Conservation (phyloP, 208 protist genomes). For the Crithidia sp. region DNA sequence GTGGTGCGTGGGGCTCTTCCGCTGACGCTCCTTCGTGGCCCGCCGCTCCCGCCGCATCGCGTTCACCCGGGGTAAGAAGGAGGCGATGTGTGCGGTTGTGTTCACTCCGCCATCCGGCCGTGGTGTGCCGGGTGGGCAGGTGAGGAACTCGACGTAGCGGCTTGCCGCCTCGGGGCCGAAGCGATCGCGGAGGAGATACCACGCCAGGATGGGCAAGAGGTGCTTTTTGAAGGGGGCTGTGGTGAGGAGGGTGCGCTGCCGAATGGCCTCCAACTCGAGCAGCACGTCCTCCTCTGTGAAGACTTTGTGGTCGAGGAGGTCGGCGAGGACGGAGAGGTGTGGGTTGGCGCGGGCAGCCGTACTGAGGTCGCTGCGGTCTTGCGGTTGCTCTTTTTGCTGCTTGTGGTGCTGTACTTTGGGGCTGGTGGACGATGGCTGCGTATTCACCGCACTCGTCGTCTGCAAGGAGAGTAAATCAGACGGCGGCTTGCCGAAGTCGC, state of each 20-base stretch:
- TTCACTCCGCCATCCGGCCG: constrained; percentile 9
- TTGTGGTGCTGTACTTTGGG: background rate
- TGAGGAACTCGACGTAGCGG: constrained; percentile 34
- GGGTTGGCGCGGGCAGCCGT: constrained; percentile 31
- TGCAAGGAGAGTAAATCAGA: constrained; percentile 12
- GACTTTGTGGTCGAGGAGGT: constrained; percentile 41
- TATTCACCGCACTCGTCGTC: background rate
- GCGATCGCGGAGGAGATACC: constrained; percentile 45
- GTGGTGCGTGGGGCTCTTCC: constrained; percentile 28
- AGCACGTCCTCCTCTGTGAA: constrained; percentile 56
- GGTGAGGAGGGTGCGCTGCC: constrained; percentile 45
- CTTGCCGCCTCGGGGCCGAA: constrained; percentile 37
- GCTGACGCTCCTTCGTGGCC: constrained; percentile 21
- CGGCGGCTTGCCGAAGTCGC: background rate
- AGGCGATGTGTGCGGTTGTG: constrained; percentile 5
- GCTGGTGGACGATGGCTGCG: background rate
- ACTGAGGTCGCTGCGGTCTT: constrained; percentile 14
- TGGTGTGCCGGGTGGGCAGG: background rate
- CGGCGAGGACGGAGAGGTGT: constrained; percentile 45
- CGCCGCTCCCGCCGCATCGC: constrained; percentile 36
- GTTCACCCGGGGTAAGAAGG: constrained; percentile 49
- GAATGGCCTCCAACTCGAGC: constrained; percentile 56
- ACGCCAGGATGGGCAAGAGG: constrained; percentile 50
- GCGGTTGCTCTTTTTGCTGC: background rate
- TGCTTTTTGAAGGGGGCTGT: constrained; percentile 51